phyloP scores from a whole-genome alignment of 805 yeast genomes.

The Yarrowia bubula region DNA sequence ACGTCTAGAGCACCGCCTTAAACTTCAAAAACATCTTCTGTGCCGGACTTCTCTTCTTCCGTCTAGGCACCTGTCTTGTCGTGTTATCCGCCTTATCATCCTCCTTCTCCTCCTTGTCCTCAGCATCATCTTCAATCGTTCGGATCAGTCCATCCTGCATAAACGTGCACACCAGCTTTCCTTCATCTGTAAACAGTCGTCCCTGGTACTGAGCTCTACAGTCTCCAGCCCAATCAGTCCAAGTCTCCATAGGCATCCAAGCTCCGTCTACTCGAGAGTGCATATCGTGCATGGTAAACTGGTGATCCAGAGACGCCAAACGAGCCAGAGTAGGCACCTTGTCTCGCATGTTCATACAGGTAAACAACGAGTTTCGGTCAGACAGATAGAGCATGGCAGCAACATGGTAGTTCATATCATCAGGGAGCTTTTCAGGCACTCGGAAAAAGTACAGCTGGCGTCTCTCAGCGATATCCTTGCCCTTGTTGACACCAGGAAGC shows the following conservation, averaged over 20 bases:
- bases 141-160: conserved; percentile 36
- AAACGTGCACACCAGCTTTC: conserved; percentile 35
- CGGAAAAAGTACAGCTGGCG: conserved; percentile 36
- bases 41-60: neutral
- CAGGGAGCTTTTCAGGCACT: conserved; percentile 31
- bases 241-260: conserved; percentile 38
- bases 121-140: neutral
- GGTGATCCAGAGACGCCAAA: conserved; percentile 38
- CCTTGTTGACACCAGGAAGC: conserved; percentile 15
- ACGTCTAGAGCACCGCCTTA: neutral
- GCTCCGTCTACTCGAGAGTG: conserved; percentile 31
- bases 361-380: conserved; percentile 39
- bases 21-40: neutral
- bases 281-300: conserved; percentile 36
- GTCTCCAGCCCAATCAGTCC: conserved; percentile 36
- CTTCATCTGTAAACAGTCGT: conserved; percentile 33
- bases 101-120: neutral
- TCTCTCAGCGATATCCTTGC: conserved; percentile 30
- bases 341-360: conserved; percentile 36
- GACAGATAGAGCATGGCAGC: conserved; percentile 39
- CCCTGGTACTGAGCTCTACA: conserved; percentile 38
- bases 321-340: conserved; percentile 28
- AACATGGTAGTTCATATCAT: conserved; percentile 34
- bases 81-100: conserved; percentile 17
- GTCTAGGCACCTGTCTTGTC: conserved; percentile 9